Base-by-base conservation (phyloP, 2,329 filamentous ascomycete genomes). In the Gaeumannomyces tritici region DNA sequence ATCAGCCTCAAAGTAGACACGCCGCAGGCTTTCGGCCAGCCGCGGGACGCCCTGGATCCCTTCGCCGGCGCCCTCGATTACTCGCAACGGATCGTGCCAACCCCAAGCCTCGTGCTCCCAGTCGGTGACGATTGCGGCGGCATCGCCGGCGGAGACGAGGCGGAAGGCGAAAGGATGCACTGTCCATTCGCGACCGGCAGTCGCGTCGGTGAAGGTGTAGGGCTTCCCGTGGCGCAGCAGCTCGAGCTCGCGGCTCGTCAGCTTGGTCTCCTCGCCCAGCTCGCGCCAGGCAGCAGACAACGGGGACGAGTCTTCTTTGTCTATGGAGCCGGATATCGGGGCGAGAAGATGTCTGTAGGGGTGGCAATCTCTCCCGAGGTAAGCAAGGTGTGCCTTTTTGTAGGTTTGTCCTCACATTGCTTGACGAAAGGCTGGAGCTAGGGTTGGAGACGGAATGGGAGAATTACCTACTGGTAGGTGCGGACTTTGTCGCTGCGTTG, bases 91-190 rank as follows among this genome's bases (percentile, higher is more conserved):
- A 60, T 83, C 75, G 65, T 82, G 80, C 82, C 86, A 88, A 29
- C 75, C 73, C 74, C 79, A 86, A 0, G 71, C 75, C 2, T 83
- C 79, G 66, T 89, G 85, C 70, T 89, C 86, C 82, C 83, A 86
- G 69, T 89, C 82, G 31, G 83, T 77, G 2, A 70, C 69, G 62
- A 89, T 84, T 7, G 74, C 75, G 13, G 75, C 69, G 18, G 47
- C 59, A 62, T 80, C 78, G 3, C 74, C 75, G 7, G 70, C 65
- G 9, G 74, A 66, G 59, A 74, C 80, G 29, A 88, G 74, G 9
- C 77, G 72, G 69, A 83, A 89, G 0, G 78, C 81, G 66, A 89
- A 89, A 0, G 86, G 84, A 64, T 86, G 77, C 59, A 89, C 78
- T 7, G 77, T 84, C 86, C 86, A 89, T 68, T 82, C 76, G 28